Base-by-base conservation (phyloP, 495 filamentous ascomycete genomes). In the Talaromyces borbonicus region DNA sequence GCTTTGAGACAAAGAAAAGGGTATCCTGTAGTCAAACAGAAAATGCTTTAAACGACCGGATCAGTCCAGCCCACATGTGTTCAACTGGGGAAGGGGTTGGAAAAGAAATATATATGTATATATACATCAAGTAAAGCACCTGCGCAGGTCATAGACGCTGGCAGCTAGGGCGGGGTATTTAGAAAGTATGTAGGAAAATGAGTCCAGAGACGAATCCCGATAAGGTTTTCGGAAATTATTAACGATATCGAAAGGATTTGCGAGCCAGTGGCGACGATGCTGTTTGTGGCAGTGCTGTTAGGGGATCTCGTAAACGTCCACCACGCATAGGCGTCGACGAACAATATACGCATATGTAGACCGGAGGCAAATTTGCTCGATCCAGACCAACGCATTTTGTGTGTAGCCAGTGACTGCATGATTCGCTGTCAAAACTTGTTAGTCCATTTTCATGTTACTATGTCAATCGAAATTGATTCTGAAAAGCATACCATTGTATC, bases 321-420 rank as follows among this genome's bases (percentile, higher is more conserved):
- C 77, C 79, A 27, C 84, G 68, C 49, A 79, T 73, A 0, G 84
- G 85, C 4, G 84, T 89, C 46, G 85, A 79, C 6, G 80, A 79
- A 56, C 87, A 94, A 53, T 82, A 89, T 14, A 83, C 66, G 56
- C 87, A 94, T 9, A 92, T 79, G 59, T 87, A 90, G 8, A 90
- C 82, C 0, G 73, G 72, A 16, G 85, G 85, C 35, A 86, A 69
- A 42, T 81, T 74, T 6, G 65, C 59, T 15, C 71, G 67, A 47
- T 80, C 80, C 19, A 90, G 69, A 14, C 84, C 81, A 25, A 90
- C 74, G 56, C 88, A 95, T 53, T 73, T 73, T 5, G 80, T 83
- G 56, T 95, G 88, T 23, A 90, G 74, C 80, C 82, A 90, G 63
- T 89, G 83, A 30, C 78, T 82, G 63, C 88, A 95, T 3, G 87